Conservation (phyloP, 148 eudicot species). For the Chenopodium berlandieri region DNA sequence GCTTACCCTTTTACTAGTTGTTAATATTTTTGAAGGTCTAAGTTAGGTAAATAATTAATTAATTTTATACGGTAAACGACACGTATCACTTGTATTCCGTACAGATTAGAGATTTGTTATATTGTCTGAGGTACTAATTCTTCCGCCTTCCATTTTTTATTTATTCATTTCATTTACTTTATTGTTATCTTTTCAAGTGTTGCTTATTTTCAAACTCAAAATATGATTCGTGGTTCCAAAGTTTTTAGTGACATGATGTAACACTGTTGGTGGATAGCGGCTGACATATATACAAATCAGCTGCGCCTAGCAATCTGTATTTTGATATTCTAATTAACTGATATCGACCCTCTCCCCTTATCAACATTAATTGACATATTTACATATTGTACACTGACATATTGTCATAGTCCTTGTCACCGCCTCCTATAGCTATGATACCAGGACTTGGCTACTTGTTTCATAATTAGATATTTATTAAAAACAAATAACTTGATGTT, state of each 20-base stretch:
- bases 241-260: neutral
- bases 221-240: too few species aligned
- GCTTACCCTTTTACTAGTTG: too few species aligned
- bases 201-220: too few species aligned
- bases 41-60: too few species aligned
- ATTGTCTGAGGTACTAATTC: neutral
- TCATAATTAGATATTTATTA: too few species aligned
- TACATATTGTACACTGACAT: neutral
- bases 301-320: neutral
- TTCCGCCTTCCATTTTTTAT: neutral
- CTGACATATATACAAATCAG: neutral
- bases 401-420: neutral
- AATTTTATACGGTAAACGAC: too few species aligned
- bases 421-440: too few species aligned
- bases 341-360: neutral
- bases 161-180: neutral
- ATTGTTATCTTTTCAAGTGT: neutral
- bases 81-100: too few species aligned
- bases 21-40: too few species aligned
- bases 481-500: too few species aligned
- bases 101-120: neutral
- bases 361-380: neutral
- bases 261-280: neutral
- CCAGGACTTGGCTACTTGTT: too few species aligned
- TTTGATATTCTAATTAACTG: neutral